A percentile compares a stretch with the other conserved stretches of the same genome.
phyloP scores from a whole-genome alignment of 2,329 filamentous ascomycete species.

The Aphanoascus verrucosus region DNA sequence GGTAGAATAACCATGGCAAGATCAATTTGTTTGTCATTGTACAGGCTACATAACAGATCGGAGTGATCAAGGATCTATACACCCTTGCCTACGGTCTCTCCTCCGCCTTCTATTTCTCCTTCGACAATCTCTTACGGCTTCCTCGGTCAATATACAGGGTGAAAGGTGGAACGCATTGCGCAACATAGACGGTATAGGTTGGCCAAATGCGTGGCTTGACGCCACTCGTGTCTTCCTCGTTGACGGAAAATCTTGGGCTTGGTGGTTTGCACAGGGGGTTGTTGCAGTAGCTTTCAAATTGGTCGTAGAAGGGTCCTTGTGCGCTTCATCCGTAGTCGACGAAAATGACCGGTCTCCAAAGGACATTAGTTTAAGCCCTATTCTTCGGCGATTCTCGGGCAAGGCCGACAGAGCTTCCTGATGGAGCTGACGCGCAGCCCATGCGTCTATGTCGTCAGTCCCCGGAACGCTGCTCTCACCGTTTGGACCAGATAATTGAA shows the following conservation, averaged over 20 bases:
- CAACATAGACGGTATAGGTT: constrained; percentile 61
- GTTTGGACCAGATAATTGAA: neutral
- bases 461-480: constrained; percentile 42
- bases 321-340: too few species aligned
- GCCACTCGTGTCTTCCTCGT: constrained; percentile 57
- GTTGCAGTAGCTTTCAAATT: neutral
- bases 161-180: constrained; percentile 67
- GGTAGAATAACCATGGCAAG: too few species aligned
- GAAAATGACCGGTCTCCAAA: too few species aligned
- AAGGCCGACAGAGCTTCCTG: constrained; percentile 47
- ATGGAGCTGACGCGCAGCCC: constrained; percentile 62
- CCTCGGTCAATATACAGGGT: constrained; percentile 42
- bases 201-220: constrained; percentile 67
- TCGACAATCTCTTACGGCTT: constrained; percentile 33
- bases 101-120: constrained; percentile 30
- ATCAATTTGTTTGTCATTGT: too few species aligned
- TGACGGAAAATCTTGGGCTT: constrained; percentile 61
- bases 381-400: neutral
- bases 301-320: neutral
- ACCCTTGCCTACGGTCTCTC: constrained; percentile 16
- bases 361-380: neutral
- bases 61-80: too few species aligned
- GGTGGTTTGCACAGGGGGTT: constrained; percentile 6
- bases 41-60: too few species aligned
- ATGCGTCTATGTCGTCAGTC: constrained; percentile 59